Percentiles rank a stretch among this genome's conserved stretches.
Conservation (phyloP, 345 rosid species). For the Salix dunnii region DNA sequence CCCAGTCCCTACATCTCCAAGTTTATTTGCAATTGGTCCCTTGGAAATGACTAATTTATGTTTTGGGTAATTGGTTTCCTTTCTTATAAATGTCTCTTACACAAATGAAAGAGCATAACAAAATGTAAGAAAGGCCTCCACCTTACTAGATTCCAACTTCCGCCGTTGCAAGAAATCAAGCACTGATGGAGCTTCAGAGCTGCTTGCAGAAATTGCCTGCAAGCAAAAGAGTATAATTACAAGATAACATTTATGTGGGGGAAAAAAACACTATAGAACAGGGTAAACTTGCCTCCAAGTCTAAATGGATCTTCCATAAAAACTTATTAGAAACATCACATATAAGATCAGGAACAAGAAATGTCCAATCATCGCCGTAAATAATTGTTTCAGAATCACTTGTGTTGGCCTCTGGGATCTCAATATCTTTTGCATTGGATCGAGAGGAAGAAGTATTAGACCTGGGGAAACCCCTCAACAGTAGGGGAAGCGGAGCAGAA, state of each 20-base stretch:
- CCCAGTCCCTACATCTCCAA: no score
- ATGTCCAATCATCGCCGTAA: slow-evolving; percentile 89
- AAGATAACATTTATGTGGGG: not conserved
- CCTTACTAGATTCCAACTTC: slow-evolving; percentile 91
- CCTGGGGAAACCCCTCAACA: slow-evolving; percentile 68
- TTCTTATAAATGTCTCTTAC: not conserved
- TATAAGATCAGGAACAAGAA: slow-evolving; percentile 84
- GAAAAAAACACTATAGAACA: not conserved
- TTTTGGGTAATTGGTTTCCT: not conserved
- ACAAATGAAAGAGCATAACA: not conserved
- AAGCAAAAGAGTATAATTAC: slow-evolving; percentile 20
- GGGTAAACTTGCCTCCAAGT: slow-evolving; percentile 66
- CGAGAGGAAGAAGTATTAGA: slow-evolving; percentile 43
- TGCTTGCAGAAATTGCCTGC: slow-evolving; percentile 93
- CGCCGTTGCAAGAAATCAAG: slow-evolving; percentile 89
- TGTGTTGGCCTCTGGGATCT: slow-evolving; percentile 46
- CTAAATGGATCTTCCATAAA: slow-evolving; percentile 89
- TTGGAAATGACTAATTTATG: not conserved
- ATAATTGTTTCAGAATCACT: slow-evolving; percentile 50
- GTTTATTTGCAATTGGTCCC: no score
- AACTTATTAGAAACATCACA: slow-evolving; percentile 65
- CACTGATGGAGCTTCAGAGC: slow-evolving; percentile 82
- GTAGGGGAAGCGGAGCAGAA: slow-evolving; percentile 95
- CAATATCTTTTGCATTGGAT: slow-evolving; percentile 46
- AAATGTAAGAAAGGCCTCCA: slow-evolving; percentile 20